These are phyloP conservation scores for Penicillium occitanis DNA, from an alignment of 2,329 filamentous ascomycete genomes.

Conservation along the genomic window DNA sequence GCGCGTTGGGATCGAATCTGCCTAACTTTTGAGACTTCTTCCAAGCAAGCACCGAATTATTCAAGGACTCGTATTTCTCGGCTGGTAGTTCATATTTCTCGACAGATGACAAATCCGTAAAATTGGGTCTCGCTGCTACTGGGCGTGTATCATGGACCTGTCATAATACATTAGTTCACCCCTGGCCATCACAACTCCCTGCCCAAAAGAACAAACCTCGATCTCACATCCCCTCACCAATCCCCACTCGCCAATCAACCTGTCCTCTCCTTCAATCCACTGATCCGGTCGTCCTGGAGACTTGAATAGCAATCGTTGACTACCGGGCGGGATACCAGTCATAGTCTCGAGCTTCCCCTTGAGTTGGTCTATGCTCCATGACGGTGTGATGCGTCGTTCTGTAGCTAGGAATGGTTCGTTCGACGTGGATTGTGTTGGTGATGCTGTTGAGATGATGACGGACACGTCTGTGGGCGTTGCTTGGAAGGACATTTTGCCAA, in stretches of 20 bases:
- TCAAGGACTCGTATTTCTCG: conserved; percentile 79
- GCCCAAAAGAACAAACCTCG: conserved; percentile 36
- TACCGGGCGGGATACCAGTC: conserved; percentile 81
- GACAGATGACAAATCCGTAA: conserved; percentile 75
- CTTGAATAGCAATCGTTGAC: conserved; percentile 73
- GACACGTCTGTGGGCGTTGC: conserved; percentile 41
- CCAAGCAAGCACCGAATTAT: conserved; percentile 89
- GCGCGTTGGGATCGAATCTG: conserved; percentile 85
- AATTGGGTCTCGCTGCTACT: conserved; percentile 71
- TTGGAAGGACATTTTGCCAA: conserved; percentile 27
- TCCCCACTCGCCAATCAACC: conserved; percentile 55
- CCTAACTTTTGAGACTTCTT: conserved; percentile 95
- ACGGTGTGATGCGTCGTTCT: conserved; percentile 86
- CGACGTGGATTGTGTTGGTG: conserved; percentile 20
- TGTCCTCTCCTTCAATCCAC: conserved; percentile 70
- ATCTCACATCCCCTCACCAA: conserved; percentile 45
- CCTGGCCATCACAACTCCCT: not conserved
- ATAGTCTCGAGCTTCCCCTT: conserved; percentile 88
- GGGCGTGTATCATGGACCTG: conserved; percentile 81
- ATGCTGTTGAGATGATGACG: conserved; percentile 39
- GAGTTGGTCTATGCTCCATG: conserved; percentile 83
- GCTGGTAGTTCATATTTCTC: conserved; percentile 89
- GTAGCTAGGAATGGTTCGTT: conserved; percentile 55
- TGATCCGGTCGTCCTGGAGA: conserved; percentile 59
- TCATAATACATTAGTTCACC: not conserved